Base-by-base conservation (phyloP, 805 yeast species). In the Lipomyces sp. region DNA sequence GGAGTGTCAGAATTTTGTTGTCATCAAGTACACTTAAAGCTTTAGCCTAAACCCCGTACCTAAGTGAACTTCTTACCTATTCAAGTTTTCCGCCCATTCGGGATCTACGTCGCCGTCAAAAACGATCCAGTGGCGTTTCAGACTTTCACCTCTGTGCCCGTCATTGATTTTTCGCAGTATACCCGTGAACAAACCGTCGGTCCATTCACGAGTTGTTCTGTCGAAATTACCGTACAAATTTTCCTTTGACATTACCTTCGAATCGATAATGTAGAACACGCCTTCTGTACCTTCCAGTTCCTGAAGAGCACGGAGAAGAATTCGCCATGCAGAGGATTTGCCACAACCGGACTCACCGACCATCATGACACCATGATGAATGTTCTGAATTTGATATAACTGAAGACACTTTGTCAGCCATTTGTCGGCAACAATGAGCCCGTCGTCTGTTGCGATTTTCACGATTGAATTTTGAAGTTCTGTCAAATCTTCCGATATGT, bases 61-160 rank as follows among this genome's bases (percentile, higher is more conserved):
- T 15, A 5, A 42, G 48, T 15, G 8, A 18, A n/a, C n/a, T 10
- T 7, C 58, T 6, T 62, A 69, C 72, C 72, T 68, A 78, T 94
- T 94, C 70, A 94, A 79, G 64, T 89, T 89, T 73, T 94, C 98
- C 0, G 91, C 91, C 96, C 98, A 94, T 51, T 86, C 87, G 0
- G 98, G 98, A 74, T 94, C 98, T 45, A 94, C 85, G 72, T 92
- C 97, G 51, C 98, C 96, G 77, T 94, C 98, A 74, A 94, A 90
- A 0, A 93, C 83, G 65, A 94, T 83, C 95, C 97, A 92, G 15
- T 87, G 82, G 2, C 81, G 76, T 65, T 83, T 86, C 1, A 64
- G 42, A 1, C 78, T 69, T 67, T 89, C 93, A 0, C 91, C 92
- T 55, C 89, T 79, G 15, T 84, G 70, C 67, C 87, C 87, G 2